Conservation (phyloP, 129 eudicot genomes). For the Escallonia herrerae region DNA sequence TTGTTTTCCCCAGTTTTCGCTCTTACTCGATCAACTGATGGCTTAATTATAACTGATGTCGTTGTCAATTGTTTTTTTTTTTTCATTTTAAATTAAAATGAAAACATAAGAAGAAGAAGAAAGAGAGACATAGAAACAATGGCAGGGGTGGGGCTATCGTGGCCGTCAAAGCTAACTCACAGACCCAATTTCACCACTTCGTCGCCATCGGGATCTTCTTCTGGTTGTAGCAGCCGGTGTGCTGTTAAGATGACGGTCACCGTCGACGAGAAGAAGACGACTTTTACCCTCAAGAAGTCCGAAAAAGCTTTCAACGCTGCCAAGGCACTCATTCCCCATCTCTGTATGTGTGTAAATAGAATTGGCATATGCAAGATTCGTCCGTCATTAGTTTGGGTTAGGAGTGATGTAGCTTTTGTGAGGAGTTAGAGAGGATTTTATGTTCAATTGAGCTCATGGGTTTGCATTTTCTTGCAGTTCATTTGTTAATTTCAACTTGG, state of each 20-base stretch:
- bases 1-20: too few relatives aligned
- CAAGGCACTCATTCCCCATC: constrained; percentile 33
- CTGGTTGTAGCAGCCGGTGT: constrained; percentile 13
- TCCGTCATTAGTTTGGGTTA: too few relatives aligned
- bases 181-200: constrained; percentile 24
- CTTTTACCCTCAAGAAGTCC: constrained; percentile 71
- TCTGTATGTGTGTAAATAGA: neutral
- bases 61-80: too few relatives aligned
- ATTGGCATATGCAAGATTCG: neutral
- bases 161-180: constrained; percentile 33
- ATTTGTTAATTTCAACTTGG: too few relatives aligned
- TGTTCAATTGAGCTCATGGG: too few relatives aligned
- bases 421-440: too few relatives aligned
- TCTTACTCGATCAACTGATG: too few relatives aligned
- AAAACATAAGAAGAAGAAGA: neutral
- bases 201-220: constrained; percentile 8
- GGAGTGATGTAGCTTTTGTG: too few relatives aligned
- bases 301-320: constrained; percentile 80
- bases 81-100: too few relatives aligned
- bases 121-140: neutral
- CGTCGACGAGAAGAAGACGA: constrained; percentile 57
- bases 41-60: too few relatives aligned
- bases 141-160: constrained; percentile 43
- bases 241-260: constrained; percentile 48
- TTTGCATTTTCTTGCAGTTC: too few relatives aligned